These are phyloP conservation scores for Cicer pinnatifidum DNA, from an alignment of 306 rosid species.

Conservation along the genomic window DNA sequence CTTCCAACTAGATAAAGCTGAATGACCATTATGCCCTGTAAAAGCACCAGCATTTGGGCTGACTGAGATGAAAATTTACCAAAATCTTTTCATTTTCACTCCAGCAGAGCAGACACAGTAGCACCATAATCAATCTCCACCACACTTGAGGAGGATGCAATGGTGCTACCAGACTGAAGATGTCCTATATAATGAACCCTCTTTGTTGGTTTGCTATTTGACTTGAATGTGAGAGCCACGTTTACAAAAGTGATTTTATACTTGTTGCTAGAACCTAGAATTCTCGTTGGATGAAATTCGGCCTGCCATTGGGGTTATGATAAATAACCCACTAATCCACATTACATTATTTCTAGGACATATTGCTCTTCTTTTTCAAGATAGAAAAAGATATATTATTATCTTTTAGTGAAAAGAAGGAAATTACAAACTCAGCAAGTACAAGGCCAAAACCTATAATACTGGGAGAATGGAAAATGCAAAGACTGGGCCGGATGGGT, in stretches of 20 bases:
- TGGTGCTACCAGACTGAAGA: background rate
- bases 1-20: background rate
- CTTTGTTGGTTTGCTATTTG: slow-evolving; percentile 1
- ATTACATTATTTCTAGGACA: background rate
- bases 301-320: background rate
- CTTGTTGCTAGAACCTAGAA: background rate
- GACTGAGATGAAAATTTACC: background rate
- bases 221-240: background rate
- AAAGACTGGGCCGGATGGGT: slow-evolving; percentile 27
- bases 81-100: background rate
- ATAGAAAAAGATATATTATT: background rate
- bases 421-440: background rate
- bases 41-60: background rate
- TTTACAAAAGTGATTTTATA: background rate
- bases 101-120: background rate
- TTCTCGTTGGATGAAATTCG: background rate
- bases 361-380: background rate
- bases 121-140: background rate
- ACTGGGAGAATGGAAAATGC: slow-evolving; percentile 5
- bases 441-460: background rate
- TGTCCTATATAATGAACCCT: background rate
- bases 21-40: background rate
- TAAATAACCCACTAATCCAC: background rate
- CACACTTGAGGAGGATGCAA: background rate
- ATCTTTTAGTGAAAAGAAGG: background rate